Conservation (phyloP, 306 rosid species). For the Fragaria ananassa region DNA sequence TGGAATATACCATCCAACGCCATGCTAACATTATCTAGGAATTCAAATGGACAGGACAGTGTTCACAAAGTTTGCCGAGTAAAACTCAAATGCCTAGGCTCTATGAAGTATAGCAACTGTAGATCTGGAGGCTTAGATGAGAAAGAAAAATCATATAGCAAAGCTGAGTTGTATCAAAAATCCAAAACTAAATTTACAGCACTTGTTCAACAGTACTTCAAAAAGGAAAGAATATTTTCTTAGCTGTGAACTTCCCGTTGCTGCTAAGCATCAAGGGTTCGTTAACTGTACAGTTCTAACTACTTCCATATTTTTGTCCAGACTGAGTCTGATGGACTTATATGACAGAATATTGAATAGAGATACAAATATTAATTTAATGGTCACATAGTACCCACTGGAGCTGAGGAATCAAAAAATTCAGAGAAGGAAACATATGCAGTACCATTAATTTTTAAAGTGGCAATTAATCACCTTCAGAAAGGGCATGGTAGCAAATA, state of each 20-base stretch:
- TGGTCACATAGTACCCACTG: not conserved
- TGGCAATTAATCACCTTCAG: not conserved
- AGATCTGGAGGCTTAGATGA: not conserved
- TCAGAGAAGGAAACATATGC: not conserved
- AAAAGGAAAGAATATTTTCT: not conserved
- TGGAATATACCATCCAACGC: too few relatives aligned
- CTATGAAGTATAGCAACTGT: not conserved
- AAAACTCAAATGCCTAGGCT: not conserved
- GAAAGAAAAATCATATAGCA: not conserved
- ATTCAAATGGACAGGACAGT: too few relatives aligned
- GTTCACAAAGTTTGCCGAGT: not conserved
- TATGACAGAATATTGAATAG: not conserved
- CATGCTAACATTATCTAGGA: too few relatives aligned
- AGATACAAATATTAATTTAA: not conserved
- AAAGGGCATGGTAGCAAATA: not conserved
- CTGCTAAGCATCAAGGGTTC: not conserved
- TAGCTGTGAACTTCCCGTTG: not conserved
- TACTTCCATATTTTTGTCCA: not conserved
- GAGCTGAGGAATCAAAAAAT: not conserved
- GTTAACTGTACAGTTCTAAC: not conserved
- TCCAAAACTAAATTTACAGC: not conserved
- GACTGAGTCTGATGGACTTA: not conserved
- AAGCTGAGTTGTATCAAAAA: not conserved
- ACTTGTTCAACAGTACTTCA: not conserved
- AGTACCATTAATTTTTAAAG: not conserved